Evolutionary conservation across 768 basidiomycete species (phyloP).

Genomic region (Roridomyces roridus): DNA sequence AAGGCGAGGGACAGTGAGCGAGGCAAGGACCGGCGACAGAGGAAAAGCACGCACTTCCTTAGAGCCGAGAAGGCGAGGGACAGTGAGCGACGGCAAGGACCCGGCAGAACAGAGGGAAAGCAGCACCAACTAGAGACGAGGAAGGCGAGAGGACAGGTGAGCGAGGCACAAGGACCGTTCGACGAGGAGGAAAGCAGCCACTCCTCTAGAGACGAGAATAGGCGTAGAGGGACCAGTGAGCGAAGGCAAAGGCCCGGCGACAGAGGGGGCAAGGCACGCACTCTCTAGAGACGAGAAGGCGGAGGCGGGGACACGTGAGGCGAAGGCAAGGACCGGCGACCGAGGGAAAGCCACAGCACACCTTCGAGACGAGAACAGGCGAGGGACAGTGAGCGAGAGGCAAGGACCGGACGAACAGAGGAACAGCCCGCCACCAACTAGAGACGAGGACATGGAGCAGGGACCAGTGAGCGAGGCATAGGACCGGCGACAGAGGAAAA

Average conservation of each 20-base stretch:
- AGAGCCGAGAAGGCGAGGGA: too few relatives aligned
- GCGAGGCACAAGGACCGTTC: neutral
- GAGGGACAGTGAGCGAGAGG: neutral
- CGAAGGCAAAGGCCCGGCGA: too few relatives aligned
- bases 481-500: neutral
- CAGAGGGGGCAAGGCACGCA: too few relatives aligned
- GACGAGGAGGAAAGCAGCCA: neutral
- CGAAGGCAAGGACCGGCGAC: neutral
- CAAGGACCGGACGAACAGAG: too few relatives aligned
- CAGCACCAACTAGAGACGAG: neutral
- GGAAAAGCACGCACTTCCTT: too few relatives aligned
- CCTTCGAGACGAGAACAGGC: neutral
- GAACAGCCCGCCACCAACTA: too few relatives aligned
- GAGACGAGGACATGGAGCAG: neutral
- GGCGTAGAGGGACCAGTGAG: too few relatives aligned
- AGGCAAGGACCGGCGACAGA: too few relatives aligned
- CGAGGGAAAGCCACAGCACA: neutral
- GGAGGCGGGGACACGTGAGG: neutral
- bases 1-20: too few relatives aligned
- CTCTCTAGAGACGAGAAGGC: too few relatives aligned
- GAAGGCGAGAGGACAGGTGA: neutral
- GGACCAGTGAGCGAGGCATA: neutral
- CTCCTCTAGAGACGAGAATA: neutral
- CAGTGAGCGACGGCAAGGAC: too few relatives aligned
- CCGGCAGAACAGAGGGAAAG: neutral